Base-by-base conservation (phyloP, 1,284 basidiomycete genomes). In the Stereum hirsutum region DNA sequence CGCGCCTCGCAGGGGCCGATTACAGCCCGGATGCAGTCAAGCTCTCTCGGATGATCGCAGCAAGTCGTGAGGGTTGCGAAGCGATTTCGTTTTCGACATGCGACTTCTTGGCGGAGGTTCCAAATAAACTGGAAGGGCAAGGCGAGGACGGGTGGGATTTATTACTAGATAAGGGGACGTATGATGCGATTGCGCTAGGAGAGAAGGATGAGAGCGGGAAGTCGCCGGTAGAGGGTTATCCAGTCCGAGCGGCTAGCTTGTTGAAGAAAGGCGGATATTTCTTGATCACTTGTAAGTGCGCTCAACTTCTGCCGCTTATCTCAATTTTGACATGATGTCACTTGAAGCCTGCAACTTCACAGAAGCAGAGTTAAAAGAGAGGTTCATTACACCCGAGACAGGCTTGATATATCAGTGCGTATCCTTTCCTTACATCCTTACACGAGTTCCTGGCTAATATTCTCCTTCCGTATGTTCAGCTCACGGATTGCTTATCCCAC, bases 291-390 rank as follows among this genome's bases (percentile, higher is more conserved):
- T 91, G 88, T 88, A 53, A 55, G 73, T 53, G 52, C 25, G n/a
- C 20, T 17, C n/a, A n/a, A n/a, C n/a, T 4, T 28, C 2, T 6
- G 6, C 15, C 14, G 10, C 8, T 20, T 19, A 12, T 21, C 8
- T 6, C 21, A 37, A 4, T 6, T 32, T 23, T 40, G 11, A n/a
- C 17, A 44, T 17, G 38, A 19, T 34, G n/a, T 23, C 12, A n/a
- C 2, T 19, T 15, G 5, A 46, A 87, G 82, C 86, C 6, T 94
- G 91, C 58, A 95, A 95, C 57, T 95, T 92, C 57, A 95, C 91
- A 0, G 80, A 89, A 52, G 74, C 81, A 0, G 92, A 95, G 56
- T 61, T 95, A 30, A 75, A 69, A 48, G 54, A 63, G 1, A 70
- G 60, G 37, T 91, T 93, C 54, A 63, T 60, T 3, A 66, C 60